Evolutionary conservation across 768 basidiomycete species (phyloP), one percentile per base, ranked within the genome.

Genomic region (Leccinellum luteum): DNA sequence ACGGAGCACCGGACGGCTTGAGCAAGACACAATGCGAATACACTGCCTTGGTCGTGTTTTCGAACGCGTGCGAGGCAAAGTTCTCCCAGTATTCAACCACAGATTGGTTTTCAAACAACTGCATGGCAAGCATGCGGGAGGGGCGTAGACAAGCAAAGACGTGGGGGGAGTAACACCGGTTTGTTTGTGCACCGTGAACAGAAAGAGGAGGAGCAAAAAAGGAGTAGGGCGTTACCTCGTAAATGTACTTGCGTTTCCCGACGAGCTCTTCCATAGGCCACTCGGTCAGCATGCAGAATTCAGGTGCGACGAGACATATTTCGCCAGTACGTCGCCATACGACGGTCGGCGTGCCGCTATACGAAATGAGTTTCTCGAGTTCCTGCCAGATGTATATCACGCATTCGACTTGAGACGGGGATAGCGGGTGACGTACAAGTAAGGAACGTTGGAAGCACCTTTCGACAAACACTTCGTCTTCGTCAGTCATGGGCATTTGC

Each of bases 261-360:
- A 87, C 63, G 19, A 99, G 79, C 61, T 98, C 94, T 60, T 91
- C 88, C 73, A 88, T 80, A 9, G 85, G 84, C 91, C 93, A 95
- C 64, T 90, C 92, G 9, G 93, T 94, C 60, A 99, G 78, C 82
- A 92, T 88, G 71, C 89, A 92, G 69, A 99, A 98, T 74, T 99
- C 97, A 6, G 93, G 90, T 1, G 94, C 95, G 48, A 94, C 97
- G 48, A 97, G 86, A 68, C 94, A 95, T 25, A 99, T 94, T 75
- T 99, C 97, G 65, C 97, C 97, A 19, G 97, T 99, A 51, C 97
- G 82, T 47, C 97, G 87, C 96, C 96, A 99, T 12, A 96, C 91
- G 43, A 95, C 94, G 1, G 96, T 98, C 3, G 96, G 96, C 28
- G 96, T 98, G 12, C 96, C 96, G 64, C 90, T 95, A 73, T 92